These are phyloP conservation scores for Candida corydali DNA, from an alignment of 805 yeast genomes.

Conservation along the genomic window DNA sequence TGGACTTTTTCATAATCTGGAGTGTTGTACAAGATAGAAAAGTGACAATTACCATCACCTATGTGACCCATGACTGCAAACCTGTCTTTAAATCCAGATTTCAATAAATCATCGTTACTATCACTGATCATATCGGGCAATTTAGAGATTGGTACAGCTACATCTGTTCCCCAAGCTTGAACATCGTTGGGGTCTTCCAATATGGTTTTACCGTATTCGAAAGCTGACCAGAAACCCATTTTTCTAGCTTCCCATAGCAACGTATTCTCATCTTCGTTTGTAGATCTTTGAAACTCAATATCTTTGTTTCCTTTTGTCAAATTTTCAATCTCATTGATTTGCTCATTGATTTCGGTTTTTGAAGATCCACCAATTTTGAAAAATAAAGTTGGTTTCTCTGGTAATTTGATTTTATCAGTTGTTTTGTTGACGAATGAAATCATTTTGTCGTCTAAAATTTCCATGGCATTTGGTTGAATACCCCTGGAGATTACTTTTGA, in stretches of 20 bases:
- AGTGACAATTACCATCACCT: conserved; percentile 90
- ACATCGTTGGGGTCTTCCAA: conserved; percentile 48
- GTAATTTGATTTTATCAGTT: conserved; percentile 43
- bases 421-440: conserved; percentile 66
- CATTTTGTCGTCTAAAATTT: conserved; percentile 67
- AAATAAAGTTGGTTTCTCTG: conserved; percentile 69
- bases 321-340: conserved; percentile 41
- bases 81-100: conserved; percentile 43
- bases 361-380: conserved; percentile 70
- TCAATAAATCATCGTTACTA: conserved; percentile 59
- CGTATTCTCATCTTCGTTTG: conserved; percentile 53
- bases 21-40: conserved; percentile 56
- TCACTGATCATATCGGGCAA: conserved; percentile 56
- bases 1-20: conserved; percentile 47
- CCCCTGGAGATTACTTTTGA: conserved; percentile 52
- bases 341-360: conserved; percentile 27
- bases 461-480: conserved; percentile 73
- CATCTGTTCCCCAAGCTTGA: conserved; percentile 84
- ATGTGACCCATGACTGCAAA: conserved; percentile 81
- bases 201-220: conserved; percentile 55
- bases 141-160: conserved; percentile 80
- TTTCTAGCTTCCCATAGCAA: conserved; percentile 77
- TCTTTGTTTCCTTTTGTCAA: conserved; percentile 51
- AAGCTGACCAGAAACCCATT: conserved; percentile 48
- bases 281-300: conserved; percentile 55